Base-by-base conservation (phyloP, 495 filamentous ascomycete genomes). In the Bathelium albidoporum region DNA sequence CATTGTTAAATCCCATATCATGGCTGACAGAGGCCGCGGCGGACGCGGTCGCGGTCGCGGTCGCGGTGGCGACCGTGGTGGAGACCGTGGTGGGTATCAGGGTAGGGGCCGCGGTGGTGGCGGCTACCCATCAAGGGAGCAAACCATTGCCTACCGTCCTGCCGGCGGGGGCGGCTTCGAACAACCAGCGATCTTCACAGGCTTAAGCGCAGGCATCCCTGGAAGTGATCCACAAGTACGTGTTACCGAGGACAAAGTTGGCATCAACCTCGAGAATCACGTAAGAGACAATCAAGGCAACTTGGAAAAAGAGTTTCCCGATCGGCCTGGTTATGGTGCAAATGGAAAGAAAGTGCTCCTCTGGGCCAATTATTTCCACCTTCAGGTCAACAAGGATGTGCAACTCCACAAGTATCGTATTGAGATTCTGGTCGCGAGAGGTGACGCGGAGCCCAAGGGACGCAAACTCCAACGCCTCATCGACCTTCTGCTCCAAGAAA, bases 361-460 rank as follows among this genome's bases (percentile, higher is more conserved):
- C 0, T 72, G 79, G 18, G 72, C 80, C 1, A 81, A 83, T 61
- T 81, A 79, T 65, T 76, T 82, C 62, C 44, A 70, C 2, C 26
- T 82, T 20, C 12, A 41, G 1, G 65, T 72, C 49, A 11, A 39
- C 31, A 10, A 26, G 45, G 16, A 62, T 22, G 26, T 61, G 22
- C n/a, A 45, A 62, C 60, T 72, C 20, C 67, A 66, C 53, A 69
- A 69, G 4, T 76, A 76, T 60, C 59, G 26, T 39, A 64, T 76
- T 18, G 63, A 60, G 10, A 65, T 72, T 39, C 39, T 44, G 12
- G 32, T 59, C 1, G 34, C 22, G 31, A 59, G 69, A 12, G 20
- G 34, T n/a, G 59, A 16, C 52, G 58, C 49, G 20, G 26, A 32
- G 45, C 32, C 45, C 20, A 60, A 66, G 5, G 60, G 44, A 16